A percentile compares a stretch with the other conserved stretches of the same genome.
Conservation (phyloP, 768 basidiomycete genomes). For the Neoboletus subvelutipes region DNA sequence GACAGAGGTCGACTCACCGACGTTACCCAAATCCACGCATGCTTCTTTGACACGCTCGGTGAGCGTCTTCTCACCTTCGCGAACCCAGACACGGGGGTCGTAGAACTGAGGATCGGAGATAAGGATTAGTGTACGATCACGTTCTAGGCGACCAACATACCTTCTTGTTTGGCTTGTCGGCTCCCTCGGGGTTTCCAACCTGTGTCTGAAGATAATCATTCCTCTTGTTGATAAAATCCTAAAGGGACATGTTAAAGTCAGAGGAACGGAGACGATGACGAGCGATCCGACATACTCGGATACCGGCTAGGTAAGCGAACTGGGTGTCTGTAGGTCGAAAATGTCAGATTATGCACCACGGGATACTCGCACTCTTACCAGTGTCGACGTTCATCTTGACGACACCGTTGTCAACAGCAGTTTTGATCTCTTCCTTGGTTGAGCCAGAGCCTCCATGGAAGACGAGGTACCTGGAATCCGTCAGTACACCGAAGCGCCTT, state of each 20-base stretch:
- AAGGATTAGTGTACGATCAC: not conserved
- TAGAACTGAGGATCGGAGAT: slow-evolving; percentile 57
- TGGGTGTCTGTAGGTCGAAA: slow-evolving; percentile 58
- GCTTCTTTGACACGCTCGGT: slow-evolving; percentile 85
- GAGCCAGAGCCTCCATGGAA: slow-evolving; percentile 99
- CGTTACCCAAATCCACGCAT: slow-evolving; percentile 84
- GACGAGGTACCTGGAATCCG: slow-evolving; percentile 76
- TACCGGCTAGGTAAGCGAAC: slow-evolving; percentile 86
- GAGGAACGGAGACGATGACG: not conserved
- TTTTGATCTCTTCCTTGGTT: slow-evolving; percentile 91
- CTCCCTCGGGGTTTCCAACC: slow-evolving; percentile 95
- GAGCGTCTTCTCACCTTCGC: slow-evolving; percentile 97
- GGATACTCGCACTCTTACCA: slow-evolving; percentile 33
- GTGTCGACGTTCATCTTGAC: slow-evolving; percentile 99
- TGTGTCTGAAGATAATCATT: slow-evolving; percentile 86
- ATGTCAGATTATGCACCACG: slow-evolving; percentile 3
- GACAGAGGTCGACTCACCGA: slow-evolving; percentile 37
- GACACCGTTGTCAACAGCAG: slow-evolving; percentile 88
- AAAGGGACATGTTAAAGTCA: slow-evolving; percentile 1
- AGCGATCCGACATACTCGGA: slow-evolving; percentile 50
- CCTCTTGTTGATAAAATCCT: slow-evolving; percentile 88
- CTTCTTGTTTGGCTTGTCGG: slow-evolving; percentile 99
- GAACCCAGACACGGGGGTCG: slow-evolving; percentile 98
- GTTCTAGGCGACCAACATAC: slow-evolving; percentile 32
- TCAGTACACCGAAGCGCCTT: not conserved